Evolutionary conservation across 78 protist genomes (phyloP), one percentile per base, ranked within the genome.

Genomic region (Paulinella micropora): DNA sequence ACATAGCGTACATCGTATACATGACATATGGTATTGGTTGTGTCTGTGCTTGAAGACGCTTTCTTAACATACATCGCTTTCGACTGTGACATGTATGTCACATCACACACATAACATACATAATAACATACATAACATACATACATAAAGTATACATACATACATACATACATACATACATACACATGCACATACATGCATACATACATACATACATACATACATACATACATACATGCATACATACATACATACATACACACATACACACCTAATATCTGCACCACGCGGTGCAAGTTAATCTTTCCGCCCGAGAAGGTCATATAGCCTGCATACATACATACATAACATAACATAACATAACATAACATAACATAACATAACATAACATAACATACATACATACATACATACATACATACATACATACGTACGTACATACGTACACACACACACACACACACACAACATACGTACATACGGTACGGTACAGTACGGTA

Each of bases 101-200:
- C 6, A 23, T 23, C 15, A 86, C 29, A 81, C 9, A 81, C 85
- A 81, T 81, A 51, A n/a, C 73, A 51, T 51, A 51, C 73, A 51
- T 51, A 51, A 23, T 23, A 23, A 51, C 32, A 51, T 51, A 51
- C 15, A 51, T 51, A 51, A 51, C 15, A 51, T 51, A 51, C 15
- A 51, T 51, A 51, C 15, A 51, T 51, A 51, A 23, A 51, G 15
- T 51, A 51, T 51, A 86, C 9, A 38, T 86, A 86, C 15, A 86
- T 86, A 86, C 9, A 82, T 82, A 82, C 9, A 82, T 36, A 82
- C 9, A 82, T 82, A 15, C 9, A 82, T 82, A 9, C 4, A 86
- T 86, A 86, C 67, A 86, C 9, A 37, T 38, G 9, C 9, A 86
- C 31, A 86, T 86, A 86, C 29, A 86, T 86, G 9, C 31, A 86